phyloP scores from a whole-genome alignment of 2,329 filamentous ascomycete genomes.

The Arthrobotrys conoides region DNA sequence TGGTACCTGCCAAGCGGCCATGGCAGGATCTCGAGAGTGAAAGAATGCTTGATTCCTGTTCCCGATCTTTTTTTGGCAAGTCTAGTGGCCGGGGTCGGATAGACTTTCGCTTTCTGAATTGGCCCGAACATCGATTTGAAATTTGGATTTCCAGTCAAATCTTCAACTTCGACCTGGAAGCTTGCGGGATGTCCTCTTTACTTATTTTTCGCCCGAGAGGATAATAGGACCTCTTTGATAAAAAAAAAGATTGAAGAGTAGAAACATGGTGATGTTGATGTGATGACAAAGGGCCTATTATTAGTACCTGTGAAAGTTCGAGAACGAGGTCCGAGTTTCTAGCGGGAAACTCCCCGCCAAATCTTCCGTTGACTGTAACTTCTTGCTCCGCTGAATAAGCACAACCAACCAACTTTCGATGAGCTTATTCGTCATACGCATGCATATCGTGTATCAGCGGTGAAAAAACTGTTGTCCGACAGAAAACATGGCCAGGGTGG shows the following conservation, averaged over 20 bases:
- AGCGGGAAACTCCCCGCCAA: constrained; percentile 8
- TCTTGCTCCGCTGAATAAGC: constrained; percentile 33
- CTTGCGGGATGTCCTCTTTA: too few relatives aligned
- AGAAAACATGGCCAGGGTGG: not conserved
- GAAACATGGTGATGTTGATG: constrained; percentile 6
- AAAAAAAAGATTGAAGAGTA: not conserved
- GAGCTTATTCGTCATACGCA: constrained; percentile 40
- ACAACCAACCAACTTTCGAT: not conserved
- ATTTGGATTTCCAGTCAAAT: not conserved
- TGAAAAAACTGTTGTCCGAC: constrained; percentile 2
- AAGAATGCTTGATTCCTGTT: constrained; percentile 23
- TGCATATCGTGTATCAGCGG: too few relatives aligned
- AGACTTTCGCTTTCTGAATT: constrained; percentile 6
- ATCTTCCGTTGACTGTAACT: not conserved
- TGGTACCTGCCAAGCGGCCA: constrained; percentile 22
- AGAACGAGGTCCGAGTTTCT: not conserved
- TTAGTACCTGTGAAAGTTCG: not conserved
- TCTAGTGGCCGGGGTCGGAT: not conserved
- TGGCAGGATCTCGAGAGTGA: constrained; percentile 12
- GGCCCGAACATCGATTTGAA: not conserved
- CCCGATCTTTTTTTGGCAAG: not conserved
- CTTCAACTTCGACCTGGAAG: too few relatives aligned
- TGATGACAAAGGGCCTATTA: constrained; percentile 7
- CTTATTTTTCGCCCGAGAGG: constrained; percentile 22
- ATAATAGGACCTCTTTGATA: not conserved